Base-by-base conservation (phyloP, 1,284 basidiomycete genomes). In the Wolfiporia cocos region DNA sequence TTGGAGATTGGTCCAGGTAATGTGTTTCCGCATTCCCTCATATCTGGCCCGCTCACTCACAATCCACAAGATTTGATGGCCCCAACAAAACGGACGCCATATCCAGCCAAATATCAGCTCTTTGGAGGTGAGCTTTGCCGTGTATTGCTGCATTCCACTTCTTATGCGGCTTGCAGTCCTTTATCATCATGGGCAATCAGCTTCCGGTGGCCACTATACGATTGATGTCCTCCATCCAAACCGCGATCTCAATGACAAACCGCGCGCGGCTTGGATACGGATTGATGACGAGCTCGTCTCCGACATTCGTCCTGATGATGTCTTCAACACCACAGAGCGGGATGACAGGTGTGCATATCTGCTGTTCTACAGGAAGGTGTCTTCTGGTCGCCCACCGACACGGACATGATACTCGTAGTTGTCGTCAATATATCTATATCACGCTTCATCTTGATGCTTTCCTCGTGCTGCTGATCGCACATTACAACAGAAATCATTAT, bases 171-270 rank as follows among this genome's bases (percentile, higher is more conserved):
- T 26, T 35, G 0, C 54, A 88, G 92, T 87, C 17, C 70, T 98
- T 6, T 98, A 98, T 63, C 95, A 99, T 63, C 94, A 99, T 56
- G 95, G 95, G 2, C 70, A 76, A 35, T 88, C 87, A 11, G 92
- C 95, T 0, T 84, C 83, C 0, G 94, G 94, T 5, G 95, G 95
- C 0, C 94, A 98, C 64, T 99, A 98, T 68, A 99, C 94, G 1
- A 80, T 96, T 34, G 87, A 94, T 50, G 88, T 96, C 1, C 68
- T 94, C 6, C 85, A 92, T 48, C 86, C 90, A 17, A 80, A 81
- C 52, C 76, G 80, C 11, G 78, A 78, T 54, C 63, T 70, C 36
- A 62, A 57, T 50, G 59, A 63, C 18, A 58, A 59, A 38, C 64
- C 62, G 19, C 65, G 74, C 3, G 76, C 84, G 56, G 82, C 74